A percentile compares a stretch with the other conserved stretches of the same genome.
Evolutionary conservation across 2,329 filamentous ascomycete species (phyloP).

Genomic region (Calonectria honghensis): DNA sequence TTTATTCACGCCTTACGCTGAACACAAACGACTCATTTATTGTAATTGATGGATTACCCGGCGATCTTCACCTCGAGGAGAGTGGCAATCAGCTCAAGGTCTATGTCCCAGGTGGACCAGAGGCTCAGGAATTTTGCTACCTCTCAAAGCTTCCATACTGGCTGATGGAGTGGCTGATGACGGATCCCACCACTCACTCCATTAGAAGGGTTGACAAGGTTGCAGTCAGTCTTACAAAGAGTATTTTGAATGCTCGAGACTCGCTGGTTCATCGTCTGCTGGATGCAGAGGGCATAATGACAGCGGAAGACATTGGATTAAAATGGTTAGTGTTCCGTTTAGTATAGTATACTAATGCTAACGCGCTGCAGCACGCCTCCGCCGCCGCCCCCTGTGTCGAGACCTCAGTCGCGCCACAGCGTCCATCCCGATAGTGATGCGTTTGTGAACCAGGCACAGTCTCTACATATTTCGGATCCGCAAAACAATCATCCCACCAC

Average conservation of each 20-base stretch:
- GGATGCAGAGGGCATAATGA: conserved; percentile 32
- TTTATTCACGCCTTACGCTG: background rate
- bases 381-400: background rate
- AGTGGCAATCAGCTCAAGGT: conserved; percentile 44
- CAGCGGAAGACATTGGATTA: conserved; percentile 1
- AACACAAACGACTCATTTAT: conserved; percentile 32
- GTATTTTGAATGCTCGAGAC: conserved; percentile 38
- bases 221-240: conserved; percentile 45
- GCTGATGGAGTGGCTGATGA: conserved; percentile 53
- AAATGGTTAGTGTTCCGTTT: background rate
- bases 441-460: background rate
- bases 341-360: background rate
- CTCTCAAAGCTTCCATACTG: conserved; percentile 46
- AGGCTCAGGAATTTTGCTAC: conserved; percentile 48
- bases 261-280: conserved; percentile 22
- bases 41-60: conserved; percentile 8
- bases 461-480: conserved; percentile 5
- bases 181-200: conserved; percentile 40
- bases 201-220: conserved; percentile 40
- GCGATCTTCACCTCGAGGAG: conserved; percentile 33
- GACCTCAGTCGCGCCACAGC: conserved; percentile 5
- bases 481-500: background rate
- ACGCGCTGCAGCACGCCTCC: background rate
- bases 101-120: conserved; percentile 44
- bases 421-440: background rate